phyloP scores from a whole-genome alignment of 495 filamentous ascomycete genomes.

The Chaetomium cochliodes region DNA sequence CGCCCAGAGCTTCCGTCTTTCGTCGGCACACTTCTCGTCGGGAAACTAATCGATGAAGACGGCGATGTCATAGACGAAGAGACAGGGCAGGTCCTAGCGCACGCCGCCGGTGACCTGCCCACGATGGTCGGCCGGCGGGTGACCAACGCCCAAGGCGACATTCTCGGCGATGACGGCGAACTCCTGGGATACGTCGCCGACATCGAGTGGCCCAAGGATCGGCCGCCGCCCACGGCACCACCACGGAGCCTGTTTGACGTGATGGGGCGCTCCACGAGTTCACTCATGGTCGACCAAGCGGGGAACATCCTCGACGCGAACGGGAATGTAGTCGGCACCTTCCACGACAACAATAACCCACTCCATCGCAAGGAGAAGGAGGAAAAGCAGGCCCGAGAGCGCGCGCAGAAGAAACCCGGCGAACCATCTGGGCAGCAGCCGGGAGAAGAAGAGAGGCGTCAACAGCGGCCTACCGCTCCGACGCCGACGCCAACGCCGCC shows the following conservation, averaged over 20 bases:
- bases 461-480: not conserved
- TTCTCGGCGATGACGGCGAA: constrained; percentile 47
- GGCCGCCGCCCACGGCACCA: not conserved
- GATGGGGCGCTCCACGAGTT: constrained; percentile 36
- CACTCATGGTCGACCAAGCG: constrained; percentile 45
- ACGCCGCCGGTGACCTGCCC: constrained; percentile 48
- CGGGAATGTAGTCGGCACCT: constrained; percentile 47
- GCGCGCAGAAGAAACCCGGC: not conserved
- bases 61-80: constrained; percentile 70
- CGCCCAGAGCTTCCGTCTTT: constrained; percentile 32
- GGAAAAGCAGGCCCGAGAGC: constrained; percentile 17
- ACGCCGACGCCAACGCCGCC: not conserved
- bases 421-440: not conserved
- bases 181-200: constrained; percentile 50
- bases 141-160: constrained; percentile 43
- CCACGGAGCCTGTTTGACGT: constrained; percentile 39
- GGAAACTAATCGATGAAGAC: constrained; percentile 69
- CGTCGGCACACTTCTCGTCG: constrained; percentile 60
- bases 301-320: constrained; percentile 47
- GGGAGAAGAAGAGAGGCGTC: not conserved
- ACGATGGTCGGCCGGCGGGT: constrained; percentile 47
- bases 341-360: constrained; percentile 43
- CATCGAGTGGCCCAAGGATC: constrained; percentile 35
- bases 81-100: constrained; percentile 47
- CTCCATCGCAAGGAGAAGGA: constrained; percentile 32